Evolutionary conservation across 148 eudicot species (phyloP), one percentile per base, ranked within the genome.

Genomic region (Fagopyrum tataricum): DNA sequence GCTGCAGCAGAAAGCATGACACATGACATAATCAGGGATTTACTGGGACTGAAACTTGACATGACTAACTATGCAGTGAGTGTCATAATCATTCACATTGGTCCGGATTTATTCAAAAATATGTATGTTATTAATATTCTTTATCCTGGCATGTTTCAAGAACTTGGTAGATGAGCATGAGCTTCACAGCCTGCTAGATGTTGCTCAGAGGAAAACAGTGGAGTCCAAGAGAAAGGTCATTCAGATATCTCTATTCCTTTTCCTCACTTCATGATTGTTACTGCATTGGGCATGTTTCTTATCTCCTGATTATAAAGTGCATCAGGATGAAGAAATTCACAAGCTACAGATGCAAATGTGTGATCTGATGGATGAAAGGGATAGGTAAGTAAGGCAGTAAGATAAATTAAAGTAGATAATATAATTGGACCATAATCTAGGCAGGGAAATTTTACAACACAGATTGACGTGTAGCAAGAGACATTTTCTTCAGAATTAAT

Each of bases 1-100:
- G 90, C 90, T 42, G 80, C 90, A 61, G 84, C 89, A 58, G 93
- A 89, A 75, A 89, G 83, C 82, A 86, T 89, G 93, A 89, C 93
- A 55, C 93, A 89, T 78, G 93, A 89, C 51, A 87, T 89, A 72
- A 89, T 89, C 76, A 86, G 93, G 67, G 93, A 89, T 85, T 73
- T 89, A 80, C 86, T 89, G 73, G 86, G 93, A 41, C 83, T 89
- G 52, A 89, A 89, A 78, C 70, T 83, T 44, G 93, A 89, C 84
- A 83, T 89, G 82, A 86, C 90, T 67, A 85, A 77, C 67, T 86
- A 81, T 69, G 87, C 88, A 12, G 93, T 89, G 80, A 84, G 92
- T 81, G 72, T 76, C 69, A 39, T 13, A 64, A 64, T 39, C 69
- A 37, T 64, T 64, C 68, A 31, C 14, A 64, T 64, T 37, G 43